Conservation (phyloP, 1,139 yeast species). For the Hyphopichia wangnamkhiaoensis region DNA sequence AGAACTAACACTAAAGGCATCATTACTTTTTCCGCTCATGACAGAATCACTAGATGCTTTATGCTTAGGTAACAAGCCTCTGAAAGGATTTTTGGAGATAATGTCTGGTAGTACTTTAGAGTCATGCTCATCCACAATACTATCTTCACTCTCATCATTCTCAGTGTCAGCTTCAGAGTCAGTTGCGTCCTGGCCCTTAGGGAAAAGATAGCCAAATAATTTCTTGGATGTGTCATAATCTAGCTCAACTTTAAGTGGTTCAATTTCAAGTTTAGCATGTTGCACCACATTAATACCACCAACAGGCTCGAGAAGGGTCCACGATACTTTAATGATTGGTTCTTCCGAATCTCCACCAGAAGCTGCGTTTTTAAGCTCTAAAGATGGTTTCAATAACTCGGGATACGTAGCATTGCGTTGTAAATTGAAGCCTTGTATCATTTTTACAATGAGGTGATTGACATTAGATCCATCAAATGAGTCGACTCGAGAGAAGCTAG, state of each 20-base stretch:
- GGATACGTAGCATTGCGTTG: slow-evolving; percentile 65
- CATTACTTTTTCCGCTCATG: not conserved
- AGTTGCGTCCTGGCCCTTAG: slow-evolving; percentile 33
- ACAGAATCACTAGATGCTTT: not conserved
- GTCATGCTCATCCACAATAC: not conserved
- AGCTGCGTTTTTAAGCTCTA: slow-evolving; percentile 13
- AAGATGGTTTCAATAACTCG: slow-evolving; percentile 63
- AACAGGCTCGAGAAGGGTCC: slow-evolving; percentile 78
- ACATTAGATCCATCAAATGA: slow-evolving; percentile 55
- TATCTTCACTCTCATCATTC: slow-evolving; percentile 1
- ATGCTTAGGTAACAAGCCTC: not conserved
- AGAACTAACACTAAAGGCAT: not conserved
- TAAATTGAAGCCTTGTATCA: slow-evolving; percentile 74
- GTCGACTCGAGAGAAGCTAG: slow-evolving; percentile 62
- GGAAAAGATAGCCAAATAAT: slow-evolving; percentile 67
- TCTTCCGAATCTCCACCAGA: slow-evolving; percentile 6
- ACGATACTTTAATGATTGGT: slow-evolving; percentile 55
- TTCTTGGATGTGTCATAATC: slow-evolving; percentile 68
- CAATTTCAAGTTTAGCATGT: slow-evolving; percentile 50
- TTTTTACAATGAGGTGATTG: slow-evolving; percentile 57
- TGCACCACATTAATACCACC: slow-evolving; percentile 77
- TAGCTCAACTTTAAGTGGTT: slow-evolving; percentile 71
- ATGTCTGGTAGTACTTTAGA: not conserved
- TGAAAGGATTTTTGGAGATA: slow-evolving; percentile 1
- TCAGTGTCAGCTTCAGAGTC: slow-evolving; percentile 3